phyloP scores from a whole-genome alignment of 441 rosid species.

The Pelargonium australe region DNA sequence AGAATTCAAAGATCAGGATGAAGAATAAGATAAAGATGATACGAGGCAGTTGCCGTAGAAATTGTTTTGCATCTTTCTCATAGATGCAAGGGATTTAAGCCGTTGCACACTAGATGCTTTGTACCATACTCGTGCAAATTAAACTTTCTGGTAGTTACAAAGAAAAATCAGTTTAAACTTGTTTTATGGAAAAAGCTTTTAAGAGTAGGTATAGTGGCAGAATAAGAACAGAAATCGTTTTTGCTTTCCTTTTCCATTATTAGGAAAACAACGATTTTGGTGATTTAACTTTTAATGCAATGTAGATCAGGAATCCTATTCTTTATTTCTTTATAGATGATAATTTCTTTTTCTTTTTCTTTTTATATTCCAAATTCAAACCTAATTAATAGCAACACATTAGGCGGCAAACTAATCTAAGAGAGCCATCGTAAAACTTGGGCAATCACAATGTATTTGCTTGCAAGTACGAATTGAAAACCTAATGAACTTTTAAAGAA shows the following conservation, averaged over 20 bases:
- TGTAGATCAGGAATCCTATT: neutral
- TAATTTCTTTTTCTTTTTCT: no score
- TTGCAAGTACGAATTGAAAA: neutral
- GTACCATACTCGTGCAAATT: neutral
- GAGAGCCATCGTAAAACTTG: neutral
- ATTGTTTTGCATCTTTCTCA: slow-evolving; percentile 2
- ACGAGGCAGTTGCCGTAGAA: neutral
- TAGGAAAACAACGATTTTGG: neutral
- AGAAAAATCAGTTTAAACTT: neutral
- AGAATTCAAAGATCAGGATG: neutral
- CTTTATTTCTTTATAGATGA: neutral
- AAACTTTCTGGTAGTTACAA: neutral
- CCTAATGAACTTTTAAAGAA: neutral
- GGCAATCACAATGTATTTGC: neutral
- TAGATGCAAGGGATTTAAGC: neutral
- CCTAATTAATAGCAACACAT: neutral
- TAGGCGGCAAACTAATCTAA: neutral
- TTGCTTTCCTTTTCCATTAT: neutral
- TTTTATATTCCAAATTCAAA: neutral
- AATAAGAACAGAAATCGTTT: neutral
- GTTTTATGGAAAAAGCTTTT: neutral
- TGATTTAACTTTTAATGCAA: neutral
- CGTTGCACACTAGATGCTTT: neutral
- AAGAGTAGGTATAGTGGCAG: neutral
- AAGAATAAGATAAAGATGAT: neutral